Evolutionary conservation across 371 early-diverging fungal genomes (phyloP).

Genomic region (Blakeslea trispora): DNA sequence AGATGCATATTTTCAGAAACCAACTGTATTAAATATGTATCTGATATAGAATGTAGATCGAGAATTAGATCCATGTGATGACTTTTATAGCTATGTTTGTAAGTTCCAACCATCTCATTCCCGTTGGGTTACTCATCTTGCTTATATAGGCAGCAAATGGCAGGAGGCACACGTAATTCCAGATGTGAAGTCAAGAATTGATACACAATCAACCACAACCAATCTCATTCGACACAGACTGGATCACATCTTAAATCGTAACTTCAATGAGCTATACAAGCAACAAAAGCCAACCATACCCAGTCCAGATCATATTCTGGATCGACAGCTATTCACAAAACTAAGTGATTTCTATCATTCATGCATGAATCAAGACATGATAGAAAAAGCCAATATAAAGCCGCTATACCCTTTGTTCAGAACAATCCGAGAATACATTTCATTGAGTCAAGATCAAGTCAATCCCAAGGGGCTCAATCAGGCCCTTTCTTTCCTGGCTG

Average conservation of each 20-base stretch:
- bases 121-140: not conserved
- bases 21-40: not conserved
- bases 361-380: constrained; percentile 54
- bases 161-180: constrained; percentile 28
- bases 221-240: constrained; percentile 21
- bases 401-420: constrained; percentile 45
- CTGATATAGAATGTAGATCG: constrained; percentile 43
- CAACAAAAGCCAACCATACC: constrained; percentile 20
- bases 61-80: constrained; percentile 53
- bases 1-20: constrained; percentile 3
- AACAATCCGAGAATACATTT: constrained; percentile 22
- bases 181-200: constrained; percentile 29
- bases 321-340: constrained; percentile 45
- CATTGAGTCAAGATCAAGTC: not conserved
- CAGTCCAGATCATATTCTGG: constrained; percentile 39
- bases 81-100: constrained; percentile 47
- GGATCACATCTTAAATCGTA: constrained; percentile 23
- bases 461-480: constrained; percentile 14
- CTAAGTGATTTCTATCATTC: constrained; percentile 47
- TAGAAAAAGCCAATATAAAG: constrained; percentile 27
- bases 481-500: constrained; percentile 18
- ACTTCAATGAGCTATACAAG: constrained; percentile 3
- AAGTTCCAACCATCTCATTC: not conserved
- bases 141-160: constrained; percentile 36
- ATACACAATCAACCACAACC: constrained; percentile 13